Percentiles rank a stretch among this genome's conserved stretches.
Evolutionary conservation across 2,329 filamentous ascomycete species (phyloP).

Genomic region (Zasmidium cellare): DNA sequence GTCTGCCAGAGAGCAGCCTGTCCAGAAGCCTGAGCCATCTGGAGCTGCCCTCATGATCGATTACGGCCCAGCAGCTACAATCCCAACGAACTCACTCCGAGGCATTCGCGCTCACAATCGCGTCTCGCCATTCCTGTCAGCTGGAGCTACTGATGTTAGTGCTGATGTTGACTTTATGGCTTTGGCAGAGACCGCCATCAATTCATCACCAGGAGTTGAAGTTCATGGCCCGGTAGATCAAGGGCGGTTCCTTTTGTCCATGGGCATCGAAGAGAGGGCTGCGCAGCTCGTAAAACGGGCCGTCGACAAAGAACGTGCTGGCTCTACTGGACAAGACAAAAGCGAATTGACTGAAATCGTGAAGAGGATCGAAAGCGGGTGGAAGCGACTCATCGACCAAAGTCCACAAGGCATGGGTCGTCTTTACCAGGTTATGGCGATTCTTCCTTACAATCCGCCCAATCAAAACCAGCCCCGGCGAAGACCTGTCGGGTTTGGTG

Average conservation of each 20-base stretch:
- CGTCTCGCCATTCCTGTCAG: slow-evolving; percentile 75
- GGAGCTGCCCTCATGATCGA: slow-evolving; percentile 95
- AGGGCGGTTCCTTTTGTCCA: slow-evolving; percentile 70
- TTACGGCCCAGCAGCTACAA: slow-evolving; percentile 77
- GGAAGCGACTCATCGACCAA: slow-evolving; percentile 80
- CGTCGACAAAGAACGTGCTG: slow-evolving; percentile 33
- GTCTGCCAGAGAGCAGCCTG: slow-evolving; percentile 29
- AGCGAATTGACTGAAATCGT: slow-evolving; percentile 49
- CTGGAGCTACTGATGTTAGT: slow-evolving; percentile 83
- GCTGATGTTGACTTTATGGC: slow-evolving; percentile 93
- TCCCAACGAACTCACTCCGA: slow-evolving; percentile 86
- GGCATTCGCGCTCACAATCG: slow-evolving; percentile 77
- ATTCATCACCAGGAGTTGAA: slow-evolving; percentile 76
- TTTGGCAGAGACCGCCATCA: slow-evolving; percentile 76
- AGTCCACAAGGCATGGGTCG: slow-evolving; percentile 87
- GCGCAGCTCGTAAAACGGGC: slow-evolving; percentile 60
- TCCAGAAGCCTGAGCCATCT: slow-evolving; percentile 62
- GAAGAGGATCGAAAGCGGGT: slow-evolving; percentile 68
- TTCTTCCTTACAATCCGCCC: slow-evolving; percentile 62
- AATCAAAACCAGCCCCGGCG: slow-evolving; percentile 68
- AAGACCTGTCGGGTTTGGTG: slow-evolving; percentile 88
- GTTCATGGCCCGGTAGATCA: slow-evolving; percentile 91
- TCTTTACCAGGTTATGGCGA: slow-evolving; percentile 89
- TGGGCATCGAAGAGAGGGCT: slow-evolving; percentile 82
- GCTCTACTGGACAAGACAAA: slow-evolving; percentile 40